These are phyloP conservation scores for Atkinsonella hypoxylon DNA, from an alignment of 2,329 filamentous ascomycete genomes.

Conservation along the genomic window DNA sequence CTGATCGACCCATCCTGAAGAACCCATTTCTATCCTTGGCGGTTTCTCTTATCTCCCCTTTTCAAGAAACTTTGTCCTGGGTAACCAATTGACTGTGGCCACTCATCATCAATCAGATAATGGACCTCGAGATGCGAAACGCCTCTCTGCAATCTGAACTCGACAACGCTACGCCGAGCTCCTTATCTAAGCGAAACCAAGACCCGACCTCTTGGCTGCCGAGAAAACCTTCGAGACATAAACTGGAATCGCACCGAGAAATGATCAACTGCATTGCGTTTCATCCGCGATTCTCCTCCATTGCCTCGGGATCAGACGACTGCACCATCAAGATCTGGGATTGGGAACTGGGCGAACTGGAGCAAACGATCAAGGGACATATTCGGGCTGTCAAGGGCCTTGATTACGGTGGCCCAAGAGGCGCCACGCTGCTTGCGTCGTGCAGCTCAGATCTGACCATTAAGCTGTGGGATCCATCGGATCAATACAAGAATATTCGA, in stretches of 20 bases:
- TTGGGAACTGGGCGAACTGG: conserved; percentile 85
- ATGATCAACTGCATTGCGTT: conserved; percentile 84
- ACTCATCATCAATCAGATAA: conserved; percentile 47
- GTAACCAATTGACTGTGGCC: background rate
- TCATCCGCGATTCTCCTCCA: conserved; percentile 79
- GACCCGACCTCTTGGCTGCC: conserved; percentile 83
- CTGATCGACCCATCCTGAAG: background rate
- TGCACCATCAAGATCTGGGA: conserved; percentile 96
- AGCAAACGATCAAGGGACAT: conserved; percentile 83
- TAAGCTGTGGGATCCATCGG: conserved; percentile 85
- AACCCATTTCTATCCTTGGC: background rate
- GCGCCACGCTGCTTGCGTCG: conserved; percentile 47
- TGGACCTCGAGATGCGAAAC: conserved; percentile 77
- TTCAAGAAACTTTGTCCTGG: background rate
- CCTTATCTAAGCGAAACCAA: conserved; percentile 60
- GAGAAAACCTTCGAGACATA: conserved; percentile 68
- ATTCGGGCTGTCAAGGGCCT: conserved; percentile 81
- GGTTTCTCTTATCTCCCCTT: too few relatives aligned
- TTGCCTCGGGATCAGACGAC: conserved; percentile 86
- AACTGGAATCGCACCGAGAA: conserved; percentile 68
- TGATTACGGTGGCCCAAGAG: conserved; percentile 78
- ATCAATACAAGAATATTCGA: conserved; percentile 88
- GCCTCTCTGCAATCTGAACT: conserved; percentile 67
- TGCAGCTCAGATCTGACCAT: conserved; percentile 83
- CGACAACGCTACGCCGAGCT: conserved; percentile 66